Base-by-base conservation (phyloP, 106 monocot species). In the Acorus gramineus region DNA sequence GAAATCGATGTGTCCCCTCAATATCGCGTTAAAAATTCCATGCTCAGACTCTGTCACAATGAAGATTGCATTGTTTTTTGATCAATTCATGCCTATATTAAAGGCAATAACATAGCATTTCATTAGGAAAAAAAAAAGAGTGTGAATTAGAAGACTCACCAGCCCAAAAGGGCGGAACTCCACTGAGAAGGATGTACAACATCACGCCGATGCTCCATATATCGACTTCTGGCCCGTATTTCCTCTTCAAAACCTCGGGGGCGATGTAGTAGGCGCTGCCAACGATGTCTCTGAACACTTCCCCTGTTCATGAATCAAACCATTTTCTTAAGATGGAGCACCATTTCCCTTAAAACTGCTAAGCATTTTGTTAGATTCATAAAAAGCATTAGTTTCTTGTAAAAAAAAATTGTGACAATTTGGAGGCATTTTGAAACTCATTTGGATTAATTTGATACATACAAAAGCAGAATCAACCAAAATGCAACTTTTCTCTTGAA, bases 151-250 rank as follows among this genome's bases (percentile, higher is more conserved):
- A 42, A 62, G 67, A 50, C 42, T 60, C 57, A 81, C 84, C 84
- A 4, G 85, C 81, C 85, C 85, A 85, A 63, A 85, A 85, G 12
- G 85, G 85, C 66, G 85, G 85, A 78, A 81, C 81, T 54, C 85
- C 85, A 11, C 72, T 78, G 2, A 85, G 74, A 59, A 85, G 81
- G 63, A 85, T 85, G 60, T 78, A 85, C 43, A 85, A 72, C 81
- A 85, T 85, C 14, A 85, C 78, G 0, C 85, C 85, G 0, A 81
- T 74, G 50, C 85, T 85, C 85, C 85, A 85, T 47, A 85, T 85
- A 63, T 85, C 85, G 3, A 69, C 85, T 59, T 85, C 78, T 0
- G 81, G 81, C 0, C 85, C 85, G 53, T 85, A 85, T 65, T 77
- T 85, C 64, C 85, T 62, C 61, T 81, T 85, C 3, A 85, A 53